Evolutionary conservation across 202 grass and related monocot genomes (phyloP).

Genomic region (Carex arenaria): DNA sequence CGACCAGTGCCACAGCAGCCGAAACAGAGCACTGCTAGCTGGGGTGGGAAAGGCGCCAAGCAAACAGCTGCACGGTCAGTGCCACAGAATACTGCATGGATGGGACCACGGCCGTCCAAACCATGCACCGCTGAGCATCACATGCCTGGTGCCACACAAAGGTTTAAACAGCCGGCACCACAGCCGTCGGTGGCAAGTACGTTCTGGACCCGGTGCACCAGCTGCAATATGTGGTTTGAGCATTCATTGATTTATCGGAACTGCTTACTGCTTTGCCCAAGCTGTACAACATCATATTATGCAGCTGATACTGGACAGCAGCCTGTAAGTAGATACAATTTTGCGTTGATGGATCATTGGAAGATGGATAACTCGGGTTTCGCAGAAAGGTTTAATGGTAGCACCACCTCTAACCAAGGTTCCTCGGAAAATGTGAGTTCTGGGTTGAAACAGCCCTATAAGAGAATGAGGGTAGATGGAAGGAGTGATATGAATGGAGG

Average conservation of each 20-base stretch:
- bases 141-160: not conserved
- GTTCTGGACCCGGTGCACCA: constrained; percentile 83
- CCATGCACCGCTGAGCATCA: not conserved
- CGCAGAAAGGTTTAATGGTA: not conserved
- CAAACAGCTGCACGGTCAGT: not conserved
- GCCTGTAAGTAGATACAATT: not conserved
- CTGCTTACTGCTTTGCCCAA: constrained; percentile 43
- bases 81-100: not conserved
- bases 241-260: constrained; percentile 54
- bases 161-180: constrained; percentile 12
- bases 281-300: constrained; percentile 47
- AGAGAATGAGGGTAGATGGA: constrained; percentile 25
- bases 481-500: not conserved
- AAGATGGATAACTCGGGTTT: not conserved
- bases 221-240: constrained; percentile 81
- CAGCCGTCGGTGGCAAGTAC: constrained; percentile 16
- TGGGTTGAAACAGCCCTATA: not conserved
- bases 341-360: not conserved
- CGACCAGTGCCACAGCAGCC: not conserved
- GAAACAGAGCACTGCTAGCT: not conserved
- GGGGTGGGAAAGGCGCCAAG: not conserved
- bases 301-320: constrained; percentile 35
- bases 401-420: not conserved
- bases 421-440: not conserved
- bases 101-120: not conserved